These are phyloP conservation scores for Cyathus striatus DNA, from an alignment of 768 basidiomycete species.

Conservation along the genomic window DNA sequence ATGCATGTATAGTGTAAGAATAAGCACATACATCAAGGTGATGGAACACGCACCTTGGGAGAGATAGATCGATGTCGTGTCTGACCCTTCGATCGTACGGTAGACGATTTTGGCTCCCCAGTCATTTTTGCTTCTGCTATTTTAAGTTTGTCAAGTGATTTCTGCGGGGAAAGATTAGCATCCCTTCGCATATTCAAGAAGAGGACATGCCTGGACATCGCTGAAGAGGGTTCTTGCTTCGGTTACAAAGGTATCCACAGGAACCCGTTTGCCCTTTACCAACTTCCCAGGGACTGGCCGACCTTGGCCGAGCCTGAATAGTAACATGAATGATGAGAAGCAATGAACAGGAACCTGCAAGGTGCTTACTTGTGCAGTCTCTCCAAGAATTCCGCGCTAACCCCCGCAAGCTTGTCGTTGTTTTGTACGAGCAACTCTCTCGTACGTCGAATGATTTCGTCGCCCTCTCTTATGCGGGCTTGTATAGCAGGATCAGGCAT, in stretches of 20 bases:
- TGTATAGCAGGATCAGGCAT: too few relatives aligned
- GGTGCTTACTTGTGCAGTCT: not conserved
- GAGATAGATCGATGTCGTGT: not conserved
- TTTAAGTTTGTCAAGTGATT: not conserved
- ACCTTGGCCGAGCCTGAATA: not conserved
- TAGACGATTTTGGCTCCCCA: not conserved
- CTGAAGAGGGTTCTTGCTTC: not conserved
- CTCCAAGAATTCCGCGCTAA: not conserved
- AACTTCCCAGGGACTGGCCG: conserved; percentile 1
- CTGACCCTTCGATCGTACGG: not conserved
- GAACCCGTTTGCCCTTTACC: not conserved
- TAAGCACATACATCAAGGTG: not conserved
- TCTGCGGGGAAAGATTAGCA: not conserved
- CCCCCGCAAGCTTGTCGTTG: not conserved
- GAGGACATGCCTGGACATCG: not conserved
- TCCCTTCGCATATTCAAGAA: not conserved
- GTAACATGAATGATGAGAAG: not conserved
- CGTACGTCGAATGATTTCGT: not conserved
- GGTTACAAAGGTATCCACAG: not conserved
- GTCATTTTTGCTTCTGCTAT: not conserved
- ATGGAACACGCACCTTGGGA: not conserved
- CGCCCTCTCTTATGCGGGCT: not conserved
- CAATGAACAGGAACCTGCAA: not conserved
- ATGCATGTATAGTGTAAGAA: not conserved
- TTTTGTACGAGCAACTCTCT: not conserved